phyloP scores from a whole-genome alignment of 1,284 basidiomycete species.

The Melampsora americana region DNA sequence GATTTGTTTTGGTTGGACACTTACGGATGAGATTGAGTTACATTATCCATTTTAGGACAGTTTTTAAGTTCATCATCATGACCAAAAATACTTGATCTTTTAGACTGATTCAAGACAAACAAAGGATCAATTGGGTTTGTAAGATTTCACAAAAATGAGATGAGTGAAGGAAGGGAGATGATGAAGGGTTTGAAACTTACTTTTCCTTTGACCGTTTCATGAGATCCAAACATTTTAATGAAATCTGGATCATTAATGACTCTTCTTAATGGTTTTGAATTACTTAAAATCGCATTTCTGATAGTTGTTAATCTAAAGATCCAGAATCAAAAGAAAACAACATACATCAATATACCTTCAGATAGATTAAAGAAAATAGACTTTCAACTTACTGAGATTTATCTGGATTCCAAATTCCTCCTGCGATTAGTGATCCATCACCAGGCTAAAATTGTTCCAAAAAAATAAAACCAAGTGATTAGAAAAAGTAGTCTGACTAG shows the following conservation, averaged over 20 bases:
- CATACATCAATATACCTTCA: neutral
- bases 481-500: neutral
- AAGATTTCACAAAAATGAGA: neutral
- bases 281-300: conserved; percentile 10
- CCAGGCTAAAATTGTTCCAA: conserved; percentile 41
- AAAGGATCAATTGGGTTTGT: neutral
- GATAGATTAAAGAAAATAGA: neutral
- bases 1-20: neutral
- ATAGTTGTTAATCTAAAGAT: conserved; percentile 15
- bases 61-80: conserved; percentile 27
- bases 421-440: conserved; percentile 50
- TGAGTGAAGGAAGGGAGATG: neutral
- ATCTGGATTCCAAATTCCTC: conserved; percentile 53
- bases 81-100: conserved; percentile 21
- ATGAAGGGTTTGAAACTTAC: neutral
- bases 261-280: conserved; percentile 48
- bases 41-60: conserved; percentile 21
- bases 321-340: neutral
- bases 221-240: conserved; percentile 51
- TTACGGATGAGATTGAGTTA: conserved; percentile 26
- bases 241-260: conserved; percentile 50
- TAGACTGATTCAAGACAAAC: neutral
- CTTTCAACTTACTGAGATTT: conserved; percentile 49
- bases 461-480: conserved; percentile 4
- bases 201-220: conserved; percentile 39